A percentile compares a stretch with the other conserved stretches of the same genome.
These are phyloP conservation scores for Flueggea neowawraea DNA, from an alignment of 441 rosid genomes.

Conservation along the genomic window DNA sequence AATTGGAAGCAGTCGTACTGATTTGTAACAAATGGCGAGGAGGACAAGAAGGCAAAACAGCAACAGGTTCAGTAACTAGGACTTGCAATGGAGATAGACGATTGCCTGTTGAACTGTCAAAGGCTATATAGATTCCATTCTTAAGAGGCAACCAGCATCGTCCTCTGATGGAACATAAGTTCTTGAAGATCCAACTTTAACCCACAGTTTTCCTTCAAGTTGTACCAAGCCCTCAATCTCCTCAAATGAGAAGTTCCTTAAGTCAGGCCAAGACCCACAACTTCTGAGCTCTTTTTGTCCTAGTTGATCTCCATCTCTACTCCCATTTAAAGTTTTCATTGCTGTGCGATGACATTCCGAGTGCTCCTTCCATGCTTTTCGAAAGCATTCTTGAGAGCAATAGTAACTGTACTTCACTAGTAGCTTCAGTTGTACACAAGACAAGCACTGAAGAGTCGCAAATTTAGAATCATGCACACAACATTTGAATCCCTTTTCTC, in stretches of 20 bases:
- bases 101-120: constrained; percentile 28
- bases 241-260: constrained; percentile 25
- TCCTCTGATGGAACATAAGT: constrained; percentile 42
- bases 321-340: constrained; percentile 5
- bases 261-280: constrained; percentile 28
- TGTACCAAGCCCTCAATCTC: constrained; percentile 20
- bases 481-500: constrained; percentile 34
- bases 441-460: constrained; percentile 48
- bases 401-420: constrained; percentile 37
- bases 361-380: constrained; percentile 45
- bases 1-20: constrained; percentile 45
- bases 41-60: constrained; percentile 48
- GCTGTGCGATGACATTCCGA: constrained; percentile 31
- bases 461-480: constrained; percentile 38
- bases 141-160: constrained; percentile 37
- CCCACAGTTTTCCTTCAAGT: constrained; percentile 26
- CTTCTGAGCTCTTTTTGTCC: constrained; percentile 23
- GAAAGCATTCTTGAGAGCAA: constrained; percentile 42
- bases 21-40: constrained; percentile 64
- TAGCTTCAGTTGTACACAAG: constrained; percentile 33
- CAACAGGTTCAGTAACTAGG: constrained; percentile 39
- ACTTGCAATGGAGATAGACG: constrained; percentile 17
- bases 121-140: constrained; percentile 37
- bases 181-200: constrained; percentile 46
- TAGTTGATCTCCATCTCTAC: constrained; percentile 11